A percentile compares a stretch with the other conserved stretches of the same genome.
Conservation (phyloP, 306 rosid species). For the Fragaria nilgerrensis region DNA sequence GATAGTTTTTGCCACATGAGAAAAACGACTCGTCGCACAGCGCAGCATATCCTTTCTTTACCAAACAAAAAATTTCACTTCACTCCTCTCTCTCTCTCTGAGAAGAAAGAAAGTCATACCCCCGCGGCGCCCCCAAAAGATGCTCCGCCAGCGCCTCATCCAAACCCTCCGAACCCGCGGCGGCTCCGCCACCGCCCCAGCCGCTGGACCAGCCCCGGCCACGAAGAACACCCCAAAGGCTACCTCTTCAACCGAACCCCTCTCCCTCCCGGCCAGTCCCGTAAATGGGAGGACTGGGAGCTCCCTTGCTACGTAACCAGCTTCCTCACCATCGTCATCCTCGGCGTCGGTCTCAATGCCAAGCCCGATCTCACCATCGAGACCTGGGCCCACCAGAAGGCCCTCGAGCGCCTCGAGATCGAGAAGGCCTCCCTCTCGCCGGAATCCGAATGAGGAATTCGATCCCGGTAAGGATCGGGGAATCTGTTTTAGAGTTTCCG, state of each 20-base stretch:
- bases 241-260: conserved; percentile 78
- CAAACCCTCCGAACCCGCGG: conserved; percentile 67
- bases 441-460: conserved; percentile 42
- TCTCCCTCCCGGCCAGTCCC: conserved; percentile 65
- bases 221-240: conserved; percentile 86
- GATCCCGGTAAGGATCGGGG: conserved; percentile 31
- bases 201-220: conserved; percentile 84
- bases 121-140: conserved; percentile 42
- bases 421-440: conserved; percentile 42
- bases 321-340: conserved; percentile 94
- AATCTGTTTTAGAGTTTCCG: conserved; percentile 5
- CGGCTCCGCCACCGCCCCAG: conserved; percentile 51
- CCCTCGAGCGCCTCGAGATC: conserved; percentile 85
- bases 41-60: background rate
- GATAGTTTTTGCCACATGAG: background rate
- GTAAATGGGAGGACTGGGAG: conserved; percentile 99
- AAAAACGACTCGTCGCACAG: conserved; percentile 4
- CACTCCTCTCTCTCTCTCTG: conserved; percentile 3
- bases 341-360: conserved; percentile 97
- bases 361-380: conserved; percentile 98
- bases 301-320: conserved; percentile 97
- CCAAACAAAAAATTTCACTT: background rate
- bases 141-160: conserved; percentile 79
- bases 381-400: conserved; percentile 98
- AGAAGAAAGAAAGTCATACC: conserved; percentile 12